These are phyloP conservation scores for Magnaporthiopsis poae DNA, from an alignment of 2,329 filamentous ascomycete species.

Conservation along the genomic window DNA sequence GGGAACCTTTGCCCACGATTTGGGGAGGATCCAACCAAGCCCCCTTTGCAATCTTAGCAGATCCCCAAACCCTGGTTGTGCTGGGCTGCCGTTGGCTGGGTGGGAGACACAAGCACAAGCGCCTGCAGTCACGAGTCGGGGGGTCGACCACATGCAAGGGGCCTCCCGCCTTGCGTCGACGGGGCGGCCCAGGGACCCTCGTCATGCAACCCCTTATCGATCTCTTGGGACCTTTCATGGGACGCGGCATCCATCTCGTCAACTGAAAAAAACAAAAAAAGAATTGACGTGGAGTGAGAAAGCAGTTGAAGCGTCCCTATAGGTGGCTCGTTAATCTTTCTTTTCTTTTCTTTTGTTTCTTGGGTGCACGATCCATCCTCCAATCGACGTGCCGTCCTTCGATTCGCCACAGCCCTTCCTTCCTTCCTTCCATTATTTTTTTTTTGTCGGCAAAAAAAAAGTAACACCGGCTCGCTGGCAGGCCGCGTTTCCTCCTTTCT, in stretches of 20 bases:
- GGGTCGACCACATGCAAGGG: background rate
- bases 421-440: background rate
- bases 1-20: too few species aligned
- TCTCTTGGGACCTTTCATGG: background rate
- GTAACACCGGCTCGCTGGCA: background rate
- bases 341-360: background rate
- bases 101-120: too few species aligned
- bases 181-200: background rate
- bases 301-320: background rate
- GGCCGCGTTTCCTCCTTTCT: background rate
- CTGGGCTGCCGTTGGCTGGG: too few species aligned
- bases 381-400: background rate
- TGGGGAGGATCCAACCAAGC: background rate
- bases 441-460: background rate
- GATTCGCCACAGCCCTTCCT: background rate
- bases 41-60: background rate
- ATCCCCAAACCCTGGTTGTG: background rate
- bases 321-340: background rate
- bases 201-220: background rate
- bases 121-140: background rate
- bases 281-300: background rate
- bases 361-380: background rate
- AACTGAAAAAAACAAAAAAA: background rate
- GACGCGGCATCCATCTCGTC: background rate
- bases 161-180: background rate